phyloP scores from a whole-genome alignment of 2,329 filamentous ascomycete genomes.

The Paraphaeosphaeria minitans region DNA sequence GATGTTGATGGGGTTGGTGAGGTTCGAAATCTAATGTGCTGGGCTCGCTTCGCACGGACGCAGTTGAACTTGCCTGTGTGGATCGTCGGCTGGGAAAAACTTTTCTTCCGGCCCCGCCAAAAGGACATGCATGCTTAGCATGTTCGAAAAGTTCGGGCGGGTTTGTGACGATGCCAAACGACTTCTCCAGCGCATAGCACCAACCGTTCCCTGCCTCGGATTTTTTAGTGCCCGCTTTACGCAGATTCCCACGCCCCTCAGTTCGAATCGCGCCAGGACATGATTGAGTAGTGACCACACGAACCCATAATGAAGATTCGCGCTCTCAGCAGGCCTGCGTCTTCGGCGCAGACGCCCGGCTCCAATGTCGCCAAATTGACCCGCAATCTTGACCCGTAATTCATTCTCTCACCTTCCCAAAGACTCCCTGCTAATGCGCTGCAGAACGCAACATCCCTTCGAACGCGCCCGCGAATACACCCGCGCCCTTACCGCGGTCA shows the following conservation, averaged over 20 bases:
- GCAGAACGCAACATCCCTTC: conserved; percentile 77
- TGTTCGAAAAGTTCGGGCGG: too few species aligned
- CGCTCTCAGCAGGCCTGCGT: conserved; percentile 68
- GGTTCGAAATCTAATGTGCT: conserved; percentile 31
- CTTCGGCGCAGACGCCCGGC: conserved; percentile 69
- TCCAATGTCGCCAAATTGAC: conserved; percentile 68
- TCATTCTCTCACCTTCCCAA: too few species aligned
- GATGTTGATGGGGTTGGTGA: conserved; percentile 28
- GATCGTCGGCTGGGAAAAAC: too few species aligned
- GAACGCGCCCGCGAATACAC: conserved; percentile 88
- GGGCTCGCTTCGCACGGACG: conserved; percentile 17
- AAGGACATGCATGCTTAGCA: not conserved
- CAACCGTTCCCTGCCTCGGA: too few species aligned
- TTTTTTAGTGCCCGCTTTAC: not conserved
- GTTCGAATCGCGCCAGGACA: too few species aligned
- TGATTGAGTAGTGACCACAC: conserved; percentile 8
- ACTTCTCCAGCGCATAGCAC: too few species aligned
- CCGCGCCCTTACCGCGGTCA: conserved; percentile 79
- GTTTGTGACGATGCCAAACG: too few species aligned
- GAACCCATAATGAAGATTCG: conserved; percentile 51
- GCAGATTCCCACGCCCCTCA: too few species aligned
- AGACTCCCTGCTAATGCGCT: too few species aligned
- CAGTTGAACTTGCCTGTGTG: too few species aligned
- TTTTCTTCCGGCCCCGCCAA: conserved; percentile 15
- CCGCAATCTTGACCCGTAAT: conserved; percentile 72